Evolutionary conservation across 768 basidiomycete species (phyloP).

Genomic region (Vishniacozyma victoriae): DNA sequence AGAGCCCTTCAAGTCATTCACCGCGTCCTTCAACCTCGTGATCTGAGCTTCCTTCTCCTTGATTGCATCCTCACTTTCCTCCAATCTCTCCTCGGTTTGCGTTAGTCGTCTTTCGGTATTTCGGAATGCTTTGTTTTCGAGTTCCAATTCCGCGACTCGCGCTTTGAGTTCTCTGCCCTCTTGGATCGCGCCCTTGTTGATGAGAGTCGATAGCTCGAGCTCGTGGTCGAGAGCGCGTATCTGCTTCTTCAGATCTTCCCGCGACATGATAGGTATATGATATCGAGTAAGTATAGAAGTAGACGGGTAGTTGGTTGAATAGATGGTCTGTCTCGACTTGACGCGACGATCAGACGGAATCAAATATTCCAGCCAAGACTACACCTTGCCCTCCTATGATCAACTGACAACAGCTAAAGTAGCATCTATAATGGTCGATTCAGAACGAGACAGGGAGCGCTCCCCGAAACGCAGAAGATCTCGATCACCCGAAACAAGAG

Average conservation of each 20-base stretch:
- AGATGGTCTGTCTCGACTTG: too few relatives aligned
- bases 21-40: too few relatives aligned
- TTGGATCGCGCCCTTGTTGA: slow-evolving; percentile 38
- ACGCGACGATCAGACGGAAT: too few relatives aligned
- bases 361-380: neutral
- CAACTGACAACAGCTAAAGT: too few relatives aligned
- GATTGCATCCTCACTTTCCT: slow-evolving; percentile 5
- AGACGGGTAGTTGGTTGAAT: too few relatives aligned
- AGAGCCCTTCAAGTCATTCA: too few relatives aligned
- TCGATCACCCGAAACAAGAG: slow-evolving; percentile 17
- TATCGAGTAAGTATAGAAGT: neutral
- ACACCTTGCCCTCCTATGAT: too few relatives aligned
- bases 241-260: slow-evolving; percentile 4
- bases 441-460: neutral
- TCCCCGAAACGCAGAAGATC: slow-evolving; percentile 13
- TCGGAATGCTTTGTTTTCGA: slow-evolving; percentile 27
- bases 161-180: slow-evolving; percentile 30
- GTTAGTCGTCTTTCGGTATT: slow-evolving; percentile 27
- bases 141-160: slow-evolving; percentile 31
- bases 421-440: too few relatives aligned
- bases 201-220: slow-evolving; percentile 30
- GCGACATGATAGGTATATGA: slow-evolving; percentile 6
- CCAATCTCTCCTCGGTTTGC: slow-evolving; percentile 19
- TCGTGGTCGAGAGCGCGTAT: slow-evolving; percentile 16
- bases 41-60: neutral